Percentiles rank a stretch among this genome's conserved stretches.
These are phyloP conservation scores for Fusarium nygamai DNA, from an alignment of 2,329 filamentous ascomycete genomes.

Conservation along the genomic window DNA sequence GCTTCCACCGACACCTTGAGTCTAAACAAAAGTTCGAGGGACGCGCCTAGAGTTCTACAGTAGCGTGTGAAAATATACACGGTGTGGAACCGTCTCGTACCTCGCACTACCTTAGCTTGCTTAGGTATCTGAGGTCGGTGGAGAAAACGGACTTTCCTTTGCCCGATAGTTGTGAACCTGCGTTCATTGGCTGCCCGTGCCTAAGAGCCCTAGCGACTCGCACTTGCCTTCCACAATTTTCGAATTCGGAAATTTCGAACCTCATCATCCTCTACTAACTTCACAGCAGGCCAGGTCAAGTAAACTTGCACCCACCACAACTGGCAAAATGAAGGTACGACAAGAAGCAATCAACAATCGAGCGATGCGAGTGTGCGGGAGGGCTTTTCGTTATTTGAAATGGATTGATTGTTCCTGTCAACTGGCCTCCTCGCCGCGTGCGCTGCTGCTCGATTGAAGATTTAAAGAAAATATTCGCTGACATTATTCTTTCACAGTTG, in stretches of 20 bases:
- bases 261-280: constrained; percentile 49
- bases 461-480: constrained; percentile 43
- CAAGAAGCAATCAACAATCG: constrained; percentile 5
- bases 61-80: background rate
- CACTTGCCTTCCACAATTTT: constrained; percentile 47
- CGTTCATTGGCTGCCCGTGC: constrained; percentile 47
- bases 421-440: background rate
- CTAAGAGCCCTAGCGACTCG: constrained; percentile 55
- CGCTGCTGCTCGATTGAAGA: background rate
- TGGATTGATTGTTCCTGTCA: background rate
- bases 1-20: background rate
- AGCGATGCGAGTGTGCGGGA: background rate
- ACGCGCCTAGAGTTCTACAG: background rate
- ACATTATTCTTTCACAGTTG: constrained; percentile 56
- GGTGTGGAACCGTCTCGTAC: background rate
- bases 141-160: constrained; percentile 33
- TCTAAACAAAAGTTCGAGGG: background rate
- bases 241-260: constrained; percentile 51
- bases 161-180: constrained; percentile 16
- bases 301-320: constrained; percentile 56
- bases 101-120: constrained; percentile 7
- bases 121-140: background rate
- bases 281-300: constrained; percentile 55
- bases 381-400: background rate
- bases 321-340: constrained; percentile 61